These are phyloP conservation scores for Diutina neorugosa DNA, from an alignment of 1,139 yeast genomes.

Conservation along the genomic window DNA sequence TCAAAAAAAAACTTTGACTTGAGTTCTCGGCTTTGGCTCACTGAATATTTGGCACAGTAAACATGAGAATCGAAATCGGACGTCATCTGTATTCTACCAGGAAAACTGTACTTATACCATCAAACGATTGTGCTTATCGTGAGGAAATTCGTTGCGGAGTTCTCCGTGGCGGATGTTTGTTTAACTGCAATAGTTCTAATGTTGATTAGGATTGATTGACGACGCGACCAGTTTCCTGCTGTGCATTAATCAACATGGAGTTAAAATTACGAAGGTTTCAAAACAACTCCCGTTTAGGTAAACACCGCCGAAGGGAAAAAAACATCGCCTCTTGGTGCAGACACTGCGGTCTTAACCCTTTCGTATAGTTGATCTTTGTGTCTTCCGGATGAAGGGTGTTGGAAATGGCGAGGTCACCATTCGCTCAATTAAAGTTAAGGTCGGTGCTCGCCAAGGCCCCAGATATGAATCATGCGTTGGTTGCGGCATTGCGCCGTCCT, in stretches of 20 bases:
- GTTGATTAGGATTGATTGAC: background rate
- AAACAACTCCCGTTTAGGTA: background rate
- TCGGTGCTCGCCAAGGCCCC: background rate
- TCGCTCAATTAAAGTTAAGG: background rate
- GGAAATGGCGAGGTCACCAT: background rate
- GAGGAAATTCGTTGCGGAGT: background rate
- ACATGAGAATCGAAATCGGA: no score
- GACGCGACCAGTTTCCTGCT: background rate
- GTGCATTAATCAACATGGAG: background rate
- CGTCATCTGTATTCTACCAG: no score
- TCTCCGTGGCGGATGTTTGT: background rate
- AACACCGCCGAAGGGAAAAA: background rate
- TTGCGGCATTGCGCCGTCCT: background rate
- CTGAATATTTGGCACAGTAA: no score
- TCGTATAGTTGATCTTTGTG: background rate
- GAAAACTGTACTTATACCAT: no score
- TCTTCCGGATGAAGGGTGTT: no score
- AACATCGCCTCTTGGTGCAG: background rate
- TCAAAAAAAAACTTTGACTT: background rate
- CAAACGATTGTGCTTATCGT: background rate
- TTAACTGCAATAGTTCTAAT: background rate
- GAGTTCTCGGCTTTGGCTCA: no score
- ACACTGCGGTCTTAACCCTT: background rate
- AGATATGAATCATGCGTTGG: background rate
- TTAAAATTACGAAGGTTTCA: background rate